A percentile compares a stretch with the other conserved stretches of the same genome.
Conservation (phyloP, 805 yeast species). For the Scheffersomyces amazonensis region DNA sequence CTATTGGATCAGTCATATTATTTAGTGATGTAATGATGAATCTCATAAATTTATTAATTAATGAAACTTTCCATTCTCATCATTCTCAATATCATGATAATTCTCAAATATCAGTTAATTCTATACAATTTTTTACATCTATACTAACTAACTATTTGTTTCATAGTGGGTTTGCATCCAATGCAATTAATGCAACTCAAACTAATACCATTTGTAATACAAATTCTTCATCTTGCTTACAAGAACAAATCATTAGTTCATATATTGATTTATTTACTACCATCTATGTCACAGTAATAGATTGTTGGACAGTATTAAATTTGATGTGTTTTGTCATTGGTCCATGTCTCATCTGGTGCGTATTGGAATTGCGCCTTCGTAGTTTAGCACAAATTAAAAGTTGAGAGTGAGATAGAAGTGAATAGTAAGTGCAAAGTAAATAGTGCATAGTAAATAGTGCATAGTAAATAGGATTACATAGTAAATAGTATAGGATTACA, state of each 20-base stretch:
- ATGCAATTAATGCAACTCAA: background rate
- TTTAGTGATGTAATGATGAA: conserved; percentile 21
- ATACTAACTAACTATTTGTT: background rate
- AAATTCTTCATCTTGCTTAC: background rate
- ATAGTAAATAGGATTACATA: too few species aligned
- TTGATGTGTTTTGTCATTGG: conserved; percentile 2
- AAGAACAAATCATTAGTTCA: background rate
- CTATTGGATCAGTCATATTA: conserved; percentile 10
- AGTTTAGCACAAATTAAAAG: too few species aligned
- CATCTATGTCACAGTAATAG: background rate
- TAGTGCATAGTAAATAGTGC: too few species aligned
- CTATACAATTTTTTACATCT: background rate
- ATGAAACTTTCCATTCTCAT: background rate
- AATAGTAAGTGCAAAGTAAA: too few species aligned
- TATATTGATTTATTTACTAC: conserved; percentile 1
- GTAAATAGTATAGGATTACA: too few species aligned
- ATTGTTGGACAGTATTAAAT: conserved; percentile 5
- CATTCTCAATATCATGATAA: background rate
- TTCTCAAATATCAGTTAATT: background rate
- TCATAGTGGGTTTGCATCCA: background rate
- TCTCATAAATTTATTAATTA: conserved; percentile 5
- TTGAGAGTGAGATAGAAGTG: too few species aligned
- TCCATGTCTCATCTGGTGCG: conserved; percentile 1
- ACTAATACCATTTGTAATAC: background rate
- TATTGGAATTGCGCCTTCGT: too few species aligned